Conservation (phyloP, 2,329 filamentous ascomycete species). For the Xenosphaeropsis pyriputrescens region DNA sequence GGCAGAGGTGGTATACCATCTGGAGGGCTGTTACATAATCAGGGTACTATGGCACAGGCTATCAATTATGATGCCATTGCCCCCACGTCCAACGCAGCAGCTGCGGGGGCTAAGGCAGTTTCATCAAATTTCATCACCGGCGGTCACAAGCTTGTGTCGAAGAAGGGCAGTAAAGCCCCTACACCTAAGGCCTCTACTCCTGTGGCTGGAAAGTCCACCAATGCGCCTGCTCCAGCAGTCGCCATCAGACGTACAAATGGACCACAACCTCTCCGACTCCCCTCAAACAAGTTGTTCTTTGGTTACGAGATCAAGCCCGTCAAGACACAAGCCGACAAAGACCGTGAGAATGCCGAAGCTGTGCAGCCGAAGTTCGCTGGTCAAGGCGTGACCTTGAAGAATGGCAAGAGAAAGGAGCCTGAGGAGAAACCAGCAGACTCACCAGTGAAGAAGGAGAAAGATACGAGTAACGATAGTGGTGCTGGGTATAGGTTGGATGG, state of each 20-base stretch:
- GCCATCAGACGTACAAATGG: constrained; percentile 47
- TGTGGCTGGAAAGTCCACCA: constrained; percentile 37
- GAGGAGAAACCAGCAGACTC: constrained; percentile 3
- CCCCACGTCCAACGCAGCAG: constrained; percentile 54
- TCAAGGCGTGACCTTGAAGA: constrained; percentile 65
- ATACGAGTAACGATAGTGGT: not conserved
- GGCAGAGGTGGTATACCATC: constrained; percentile 45
- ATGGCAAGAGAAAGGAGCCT: constrained; percentile 51
- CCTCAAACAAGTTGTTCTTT: constrained; percentile 88
- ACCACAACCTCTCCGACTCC: constrained; percentile 70
- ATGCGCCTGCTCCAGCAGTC: constrained; percentile 21
- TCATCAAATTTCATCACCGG: constrained; percentile 67
- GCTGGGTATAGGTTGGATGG: constrained; percentile 4
- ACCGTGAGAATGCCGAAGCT: constrained; percentile 48
- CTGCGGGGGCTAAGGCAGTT: constrained; percentile 43
- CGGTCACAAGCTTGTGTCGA: constrained; percentile 70
- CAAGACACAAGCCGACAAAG: constrained; percentile 61
- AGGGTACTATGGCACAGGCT: constrained; percentile 92
- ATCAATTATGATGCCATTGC: constrained; percentile 93
- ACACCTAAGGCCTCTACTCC: constrained; percentile 65
- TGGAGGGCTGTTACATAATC: constrained; percentile 64
- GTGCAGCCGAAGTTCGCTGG: constrained; percentile 67
- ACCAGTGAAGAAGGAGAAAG: constrained; percentile 2
- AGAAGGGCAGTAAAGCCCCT: constrained; percentile 64
- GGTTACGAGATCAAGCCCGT: constrained; percentile 87